Conservation (phyloP, 2,329 filamentous ascomycete species). For the Colletotrichum higginsianum region DNA sequence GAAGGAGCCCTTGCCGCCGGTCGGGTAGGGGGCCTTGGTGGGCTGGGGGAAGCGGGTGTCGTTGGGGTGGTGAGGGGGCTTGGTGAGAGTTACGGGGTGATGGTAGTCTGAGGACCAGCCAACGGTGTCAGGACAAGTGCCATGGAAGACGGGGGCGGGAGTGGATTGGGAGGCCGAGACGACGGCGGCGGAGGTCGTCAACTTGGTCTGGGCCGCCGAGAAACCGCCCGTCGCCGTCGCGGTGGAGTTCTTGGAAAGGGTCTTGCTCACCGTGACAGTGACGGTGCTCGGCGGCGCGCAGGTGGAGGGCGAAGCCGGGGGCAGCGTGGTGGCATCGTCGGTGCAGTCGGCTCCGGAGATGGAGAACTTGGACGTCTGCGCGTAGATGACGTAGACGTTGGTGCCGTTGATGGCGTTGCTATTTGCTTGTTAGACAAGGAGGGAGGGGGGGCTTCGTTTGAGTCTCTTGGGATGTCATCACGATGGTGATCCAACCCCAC, state of each 20-base stretch:
- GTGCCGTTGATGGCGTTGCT: slow-evolving; percentile 61
- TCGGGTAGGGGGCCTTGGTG: slow-evolving; percentile 23
- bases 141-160: slow-evolving; percentile 32
- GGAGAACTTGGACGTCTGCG: slow-evolving; percentile 57
- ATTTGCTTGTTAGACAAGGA: background rate
- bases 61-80: slow-evolving; percentile 26
- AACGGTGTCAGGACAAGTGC: slow-evolving; percentile 41
- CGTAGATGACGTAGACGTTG: slow-evolving; percentile 61
- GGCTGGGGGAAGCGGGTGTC: slow-evolving; percentile 16
- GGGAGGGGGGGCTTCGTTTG: background rate
- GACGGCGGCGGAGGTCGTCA: slow-evolving; percentile 29
- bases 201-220: slow-evolving; percentile 29
- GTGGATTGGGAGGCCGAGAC: slow-evolving; percentile 8
- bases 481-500: too few relatives aligned
- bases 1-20: slow-evolving; percentile 5
- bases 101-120: slow-evolving; percentile 40
- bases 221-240: slow-evolving; percentile 38
- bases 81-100: slow-evolving; percentile 40
- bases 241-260: slow-evolving; percentile 40
- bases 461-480: background rate
- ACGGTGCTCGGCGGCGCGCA: slow-evolving; percentile 47
- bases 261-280: slow-evolving; percentile 46
- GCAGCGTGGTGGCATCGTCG: slow-evolving; percentile 41
- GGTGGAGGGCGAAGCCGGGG: slow-evolving; percentile 44
- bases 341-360: slow-evolving; percentile 51